Evolutionary conservation across 176 grass and related monocot genomes (phyloP), one percentile per base, ranked within the genome.

Genomic region (Cenchrus fungigraminus): DNA sequence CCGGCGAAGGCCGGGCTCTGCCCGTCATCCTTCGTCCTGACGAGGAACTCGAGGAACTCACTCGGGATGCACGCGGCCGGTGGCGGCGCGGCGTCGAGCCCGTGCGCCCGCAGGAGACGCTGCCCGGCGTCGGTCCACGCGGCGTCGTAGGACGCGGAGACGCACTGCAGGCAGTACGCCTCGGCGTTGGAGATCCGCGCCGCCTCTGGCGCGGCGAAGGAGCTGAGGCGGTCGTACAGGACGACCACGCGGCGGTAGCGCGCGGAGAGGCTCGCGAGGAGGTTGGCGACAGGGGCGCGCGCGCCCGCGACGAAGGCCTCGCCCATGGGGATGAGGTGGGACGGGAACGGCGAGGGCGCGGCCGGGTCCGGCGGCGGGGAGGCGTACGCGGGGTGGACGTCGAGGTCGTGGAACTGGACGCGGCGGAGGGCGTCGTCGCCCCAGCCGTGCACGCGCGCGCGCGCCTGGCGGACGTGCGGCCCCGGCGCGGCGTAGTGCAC

Each of bases 401-500:
- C 71, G 49, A 74, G 71, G 49, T 74, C 49, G 71, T 74, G 71
- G 71, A 74, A 74, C 49, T 9, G 0, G 71, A 74, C 2, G 49
- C 49, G 71, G 71, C 71, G 47, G 47, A 54, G 71, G 14, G 14
- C 71, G 71, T 8, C 71, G n/a, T 74, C 49, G 25, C 13, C 47
- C 49, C 49, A 74, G 49, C 71, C 47, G 25, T 74, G 71, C 71
- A 54, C 71, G 28, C 49, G 71, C 44, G 82, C 75, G 22, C 47
- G 76, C 25, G 58, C 73, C 84, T 88, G 86, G 29, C 68, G 71
- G 54, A 75, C 71, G 77, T 89, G 90, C 57, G 63, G 32, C 79
- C 64, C 29, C 4, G 86, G 49, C 64, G 78, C 83, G 50, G 86
- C 90, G 71, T 83, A 92, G 77, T 88, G 82, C 68, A 92, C 82